Percentiles rank a stretch among this genome's conserved stretches.
These are phyloP conservation scores for Primulina tabacum DNA, from an alignment of 257 asterid species.

Conservation along the genomic window DNA sequence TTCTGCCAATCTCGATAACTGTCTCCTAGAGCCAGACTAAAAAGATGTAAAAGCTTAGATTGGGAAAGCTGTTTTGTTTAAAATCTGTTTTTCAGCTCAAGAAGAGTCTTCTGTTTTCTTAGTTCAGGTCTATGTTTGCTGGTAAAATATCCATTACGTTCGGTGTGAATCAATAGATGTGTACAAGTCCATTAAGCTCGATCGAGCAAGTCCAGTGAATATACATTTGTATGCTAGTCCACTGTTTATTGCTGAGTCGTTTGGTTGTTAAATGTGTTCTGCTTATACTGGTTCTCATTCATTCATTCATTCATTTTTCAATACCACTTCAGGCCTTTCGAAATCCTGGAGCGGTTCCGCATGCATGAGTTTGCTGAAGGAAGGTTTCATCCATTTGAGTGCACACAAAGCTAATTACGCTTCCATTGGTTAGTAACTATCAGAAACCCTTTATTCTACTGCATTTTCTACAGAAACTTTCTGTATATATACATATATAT, in stretches of 20 bases:
- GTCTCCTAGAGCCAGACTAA: background rate
- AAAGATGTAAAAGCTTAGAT: too few species aligned
- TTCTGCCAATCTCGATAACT: background rate
- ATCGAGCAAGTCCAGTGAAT: background rate
- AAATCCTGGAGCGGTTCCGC: slow-evolving; percentile 79
- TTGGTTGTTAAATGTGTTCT: background rate
- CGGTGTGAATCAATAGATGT: background rate
- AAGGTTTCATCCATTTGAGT: slow-evolving; percentile 86
- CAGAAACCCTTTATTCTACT: background rate
- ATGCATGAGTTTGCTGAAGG: slow-evolving; percentile 93
- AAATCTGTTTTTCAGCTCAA: background rate
- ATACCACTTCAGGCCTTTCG: slow-evolving; percentile 70
- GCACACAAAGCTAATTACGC: slow-evolving; percentile 72
- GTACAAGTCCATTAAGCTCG: background rate
- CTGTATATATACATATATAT: too few species aligned
- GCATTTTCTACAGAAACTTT: background rate
- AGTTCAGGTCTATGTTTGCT: background rate
- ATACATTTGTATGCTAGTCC: background rate
- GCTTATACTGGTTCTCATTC: background rate
- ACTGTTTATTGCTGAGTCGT: background rate
- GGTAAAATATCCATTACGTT: background rate
- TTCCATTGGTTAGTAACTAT: background rate
- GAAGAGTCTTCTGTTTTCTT: too few species aligned
- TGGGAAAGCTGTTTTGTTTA: background rate
- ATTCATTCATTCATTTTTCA: slow-evolving; percentile 7